A percentile compares a stretch with the other conserved stretches of the same genome.
Conservation (phyloP, 805 yeast genomes). For the Cyberlindnera suaveolens region DNA sequence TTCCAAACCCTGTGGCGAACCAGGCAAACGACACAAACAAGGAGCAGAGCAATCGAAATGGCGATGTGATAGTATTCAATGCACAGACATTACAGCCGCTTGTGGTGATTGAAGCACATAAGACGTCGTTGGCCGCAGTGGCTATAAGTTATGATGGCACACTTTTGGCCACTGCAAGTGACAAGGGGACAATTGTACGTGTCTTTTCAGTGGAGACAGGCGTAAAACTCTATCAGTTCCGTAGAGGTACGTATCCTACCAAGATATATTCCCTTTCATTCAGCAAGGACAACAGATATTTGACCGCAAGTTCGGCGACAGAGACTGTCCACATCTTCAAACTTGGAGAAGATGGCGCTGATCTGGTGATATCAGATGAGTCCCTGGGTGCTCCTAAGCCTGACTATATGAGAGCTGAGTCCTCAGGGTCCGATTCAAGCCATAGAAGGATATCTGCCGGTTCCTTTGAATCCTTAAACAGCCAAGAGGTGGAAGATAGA, state of each 20-base stretch:
- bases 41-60: slow-evolving; percentile 31
- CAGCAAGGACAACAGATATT: slow-evolving; percentile 58
- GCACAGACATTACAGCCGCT: slow-evolving; percentile 55
- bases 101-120: slow-evolving; percentile 70
- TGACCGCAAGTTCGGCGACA: slow-evolving; percentile 83
- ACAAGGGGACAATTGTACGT: slow-evolving; percentile 71
- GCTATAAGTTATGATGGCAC: slow-evolving; percentile 60
- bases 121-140: slow-evolving; percentile 58
- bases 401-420: slow-evolving; percentile 10
- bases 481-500: slow-evolving; percentile 14
- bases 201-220: slow-evolving; percentile 64
- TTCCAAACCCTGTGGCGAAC: slow-evolving; percentile 1
- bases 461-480: slow-evolving; percentile 22
- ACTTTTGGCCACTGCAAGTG: slow-evolving; percentile 66
- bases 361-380: neutral
- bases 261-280: slow-evolving; percentile 71
- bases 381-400: slow-evolving; percentile 9
- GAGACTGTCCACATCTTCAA: slow-evolving; percentile 92
- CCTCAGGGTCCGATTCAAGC: slow-evolving; percentile 18
- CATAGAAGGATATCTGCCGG: slow-evolving; percentile 20
- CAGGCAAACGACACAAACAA: slow-evolving; percentile 19
- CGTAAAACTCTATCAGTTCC: slow-evolving; percentile 55
- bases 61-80: slow-evolving; percentile 66
- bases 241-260: slow-evolving; percentile 83
- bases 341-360: slow-evolving; percentile 33